A percentile compares a stretch with the other conserved stretches of the same genome.
These are phyloP conservation scores for Aspergillus avenaceus DNA, from an alignment of 495 filamentous ascomycete species.

Conservation along the genomic window DNA sequence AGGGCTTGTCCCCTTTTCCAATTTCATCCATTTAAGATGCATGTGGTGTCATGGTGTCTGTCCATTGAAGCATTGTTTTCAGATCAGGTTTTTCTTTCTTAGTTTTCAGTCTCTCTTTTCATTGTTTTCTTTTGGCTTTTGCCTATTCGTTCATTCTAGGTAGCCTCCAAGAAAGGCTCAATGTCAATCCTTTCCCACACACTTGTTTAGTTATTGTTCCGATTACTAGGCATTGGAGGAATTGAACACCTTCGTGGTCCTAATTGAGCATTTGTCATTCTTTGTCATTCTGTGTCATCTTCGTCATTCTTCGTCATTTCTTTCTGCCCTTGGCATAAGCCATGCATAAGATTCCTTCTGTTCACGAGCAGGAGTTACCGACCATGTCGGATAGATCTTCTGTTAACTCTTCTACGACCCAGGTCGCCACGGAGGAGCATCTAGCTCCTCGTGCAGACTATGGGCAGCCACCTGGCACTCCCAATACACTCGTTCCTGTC, in stretches of 20 bases:
- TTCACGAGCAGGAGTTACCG: not conserved
- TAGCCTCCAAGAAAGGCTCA: not conserved
- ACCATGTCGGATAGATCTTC: constrained; percentile 6
- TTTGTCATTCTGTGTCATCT: not conserved
- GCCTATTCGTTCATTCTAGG: not conserved
- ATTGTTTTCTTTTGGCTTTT: not conserved
- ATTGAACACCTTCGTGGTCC: not conserved
- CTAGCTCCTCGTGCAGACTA: constrained; percentile 1
- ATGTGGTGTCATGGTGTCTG: constrained; percentile 7
- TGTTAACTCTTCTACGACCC: constrained; percentile 3
- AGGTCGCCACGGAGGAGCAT: constrained; percentile 4
- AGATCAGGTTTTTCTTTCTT: not conserved
- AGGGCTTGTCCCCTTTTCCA: not conserved
- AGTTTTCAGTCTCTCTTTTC: constrained; percentile 2
- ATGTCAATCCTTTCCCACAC: not conserved
- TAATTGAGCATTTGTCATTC: not conserved
- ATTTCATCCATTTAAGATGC: constrained; percentile 6
- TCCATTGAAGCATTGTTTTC: not conserved
- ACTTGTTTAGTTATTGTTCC: not conserved
- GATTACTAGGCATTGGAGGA: not conserved
- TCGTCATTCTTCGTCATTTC: not conserved
- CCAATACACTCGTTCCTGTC: constrained; percentile 10
- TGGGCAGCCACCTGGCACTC: constrained; percentile 2
- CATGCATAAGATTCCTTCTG: constrained; percentile 4
- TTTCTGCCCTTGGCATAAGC: not conserved